These are phyloP conservation scores for Colletotrichum graminicola DNA, from an alignment of 2,329 filamentous ascomycete genomes.

Conservation along the genomic window DNA sequence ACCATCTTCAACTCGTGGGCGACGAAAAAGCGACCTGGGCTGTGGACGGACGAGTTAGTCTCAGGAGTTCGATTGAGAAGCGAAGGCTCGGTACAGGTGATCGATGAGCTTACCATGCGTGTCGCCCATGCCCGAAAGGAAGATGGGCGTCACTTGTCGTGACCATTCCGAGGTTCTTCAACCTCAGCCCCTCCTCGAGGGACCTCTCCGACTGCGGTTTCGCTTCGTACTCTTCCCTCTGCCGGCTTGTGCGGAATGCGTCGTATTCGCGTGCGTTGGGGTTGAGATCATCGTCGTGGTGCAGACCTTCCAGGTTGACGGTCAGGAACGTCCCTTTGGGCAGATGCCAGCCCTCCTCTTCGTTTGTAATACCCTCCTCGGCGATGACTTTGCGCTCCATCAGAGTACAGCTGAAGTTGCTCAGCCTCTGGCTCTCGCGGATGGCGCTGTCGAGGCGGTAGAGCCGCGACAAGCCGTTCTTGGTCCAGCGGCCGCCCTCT, in stretches of 20 bases:
- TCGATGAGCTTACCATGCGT: slow-evolving; percentile 57
- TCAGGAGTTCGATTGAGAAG: background rate
- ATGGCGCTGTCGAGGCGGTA: slow-evolving; percentile 64
- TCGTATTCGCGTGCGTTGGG: slow-evolving; percentile 58
- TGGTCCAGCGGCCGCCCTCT: slow-evolving; percentile 60
- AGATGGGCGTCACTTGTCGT: slow-evolving; percentile 64
- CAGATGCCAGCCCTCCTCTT: slow-evolving; percentile 58
- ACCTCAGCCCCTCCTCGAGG: slow-evolving; percentile 48
- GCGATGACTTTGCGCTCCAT: slow-evolving; percentile 61
- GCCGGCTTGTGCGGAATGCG: slow-evolving; percentile 61
- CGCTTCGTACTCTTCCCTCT: slow-evolving; percentile 54
- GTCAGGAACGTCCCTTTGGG: slow-evolving; percentile 59
- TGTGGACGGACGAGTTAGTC: slow-evolving; percentile 23
- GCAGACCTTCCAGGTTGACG: slow-evolving; percentile 58
- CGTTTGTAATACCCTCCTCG: slow-evolving; percentile 52
- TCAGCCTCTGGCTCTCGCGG: slow-evolving; percentile 64
- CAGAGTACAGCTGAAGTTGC: slow-evolving; percentile 60
- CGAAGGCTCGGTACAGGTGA: slow-evolving; percentile 23
- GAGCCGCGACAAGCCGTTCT: slow-evolving; percentile 57
- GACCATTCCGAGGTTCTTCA: slow-evolving; percentile 63
- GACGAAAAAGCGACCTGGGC: slow-evolving; percentile 69
- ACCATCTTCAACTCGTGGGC: slow-evolving; percentile 68
- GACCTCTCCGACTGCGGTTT: slow-evolving; percentile 47
- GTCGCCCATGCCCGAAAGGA: slow-evolving; percentile 69
- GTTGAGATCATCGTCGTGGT: slow-evolving; percentile 61